Evolutionary conservation across 192 early-diverging fungal genomes (phyloP).

Genomic region (Paraglomus brasilianum): DNA sequence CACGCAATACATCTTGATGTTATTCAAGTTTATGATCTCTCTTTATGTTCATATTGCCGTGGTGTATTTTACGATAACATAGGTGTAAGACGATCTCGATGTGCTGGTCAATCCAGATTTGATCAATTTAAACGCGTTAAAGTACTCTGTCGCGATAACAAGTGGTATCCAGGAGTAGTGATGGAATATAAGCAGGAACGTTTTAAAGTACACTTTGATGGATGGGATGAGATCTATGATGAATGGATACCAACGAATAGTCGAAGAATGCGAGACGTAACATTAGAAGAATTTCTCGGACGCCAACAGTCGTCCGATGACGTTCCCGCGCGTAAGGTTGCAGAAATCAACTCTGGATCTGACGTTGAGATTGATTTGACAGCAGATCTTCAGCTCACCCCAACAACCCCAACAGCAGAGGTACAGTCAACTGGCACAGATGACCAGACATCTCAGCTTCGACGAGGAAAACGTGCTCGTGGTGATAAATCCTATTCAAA

Average conservation of each 20-base stretch:
- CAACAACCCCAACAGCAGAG: not conserved
- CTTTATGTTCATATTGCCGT: constrained; percentile 26
- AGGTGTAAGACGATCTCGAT: constrained; percentile 5
- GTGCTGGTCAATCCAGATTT: constrained; percentile 40
- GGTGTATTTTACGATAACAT: constrained; percentile 17
- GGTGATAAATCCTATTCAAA: not conserved
- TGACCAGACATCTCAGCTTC: not conserved
- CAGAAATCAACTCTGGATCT: not conserved
- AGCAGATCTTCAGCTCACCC: not conserved
- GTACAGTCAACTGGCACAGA: not conserved
- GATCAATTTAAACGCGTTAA: constrained; percentile 36
- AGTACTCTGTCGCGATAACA: constrained; percentile 44
- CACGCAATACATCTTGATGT: constrained; percentile 26
- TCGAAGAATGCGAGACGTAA: constrained; percentile 35
- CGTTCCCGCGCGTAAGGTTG: not conserved
- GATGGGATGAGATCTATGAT: constrained; percentile 50
- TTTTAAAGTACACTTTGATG: constrained; percentile 54
- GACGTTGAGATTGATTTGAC: not conserved
- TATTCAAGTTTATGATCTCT: constrained; percentile 16
- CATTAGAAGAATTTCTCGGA: constrained; percentile 25
- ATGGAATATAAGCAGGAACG: constrained; percentile 40
- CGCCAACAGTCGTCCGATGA: not conserved
- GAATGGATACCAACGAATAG: constrained; percentile 57
- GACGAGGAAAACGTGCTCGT: not conserved
- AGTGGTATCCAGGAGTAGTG: constrained; percentile 49